Conservation (phyloP, 1,284 basidiomycete species). For the Blastosporella zonata region DNA sequence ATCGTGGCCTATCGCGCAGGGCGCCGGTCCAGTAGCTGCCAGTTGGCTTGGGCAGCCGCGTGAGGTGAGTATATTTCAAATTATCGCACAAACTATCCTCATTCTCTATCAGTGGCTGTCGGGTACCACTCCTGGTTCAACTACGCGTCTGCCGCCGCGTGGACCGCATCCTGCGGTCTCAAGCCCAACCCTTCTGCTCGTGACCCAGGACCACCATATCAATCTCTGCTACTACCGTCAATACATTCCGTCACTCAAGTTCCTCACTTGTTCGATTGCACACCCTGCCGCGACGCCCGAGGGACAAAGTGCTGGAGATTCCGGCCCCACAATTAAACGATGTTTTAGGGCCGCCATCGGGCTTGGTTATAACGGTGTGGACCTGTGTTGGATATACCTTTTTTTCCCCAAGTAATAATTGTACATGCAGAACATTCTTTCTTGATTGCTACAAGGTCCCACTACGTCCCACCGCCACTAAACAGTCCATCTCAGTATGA, state of each 20-base stretch:
- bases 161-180: slow-evolving; percentile 52
- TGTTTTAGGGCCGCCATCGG: slow-evolving; percentile 65
- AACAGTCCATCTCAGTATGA: slow-evolving; percentile 29
- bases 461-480: slow-evolving; percentile 36
- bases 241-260: slow-evolving; percentile 37
- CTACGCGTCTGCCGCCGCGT: slow-evolving; percentile 46
- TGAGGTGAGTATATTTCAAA: slow-evolving; percentile 43
- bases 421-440: slow-evolving; percentile 51
- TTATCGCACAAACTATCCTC: background rate
- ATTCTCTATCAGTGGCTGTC: slow-evolving; percentile 43
- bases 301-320: slow-evolving; percentile 33
- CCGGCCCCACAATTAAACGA: slow-evolving; percentile 37
- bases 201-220: slow-evolving; percentile 54
- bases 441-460: slow-evolving; percentile 63
- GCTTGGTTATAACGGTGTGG: slow-evolving; percentile 58
- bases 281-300: slow-evolving; percentile 34
- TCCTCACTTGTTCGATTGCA: slow-evolving; percentile 47
- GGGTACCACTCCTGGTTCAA: slow-evolving; percentile 35
- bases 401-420: background rate
- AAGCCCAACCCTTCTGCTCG: slow-evolving; percentile 48
- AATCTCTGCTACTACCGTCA: slow-evolving; percentile 48
- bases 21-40: slow-evolving; percentile 56
- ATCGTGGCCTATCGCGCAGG: slow-evolving; percentile 49
- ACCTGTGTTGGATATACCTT: background rate
- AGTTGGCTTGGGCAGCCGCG: slow-evolving; percentile 59